Conservation (phyloP, 179 eudicot species). For the Nepenthes alata region DNA sequence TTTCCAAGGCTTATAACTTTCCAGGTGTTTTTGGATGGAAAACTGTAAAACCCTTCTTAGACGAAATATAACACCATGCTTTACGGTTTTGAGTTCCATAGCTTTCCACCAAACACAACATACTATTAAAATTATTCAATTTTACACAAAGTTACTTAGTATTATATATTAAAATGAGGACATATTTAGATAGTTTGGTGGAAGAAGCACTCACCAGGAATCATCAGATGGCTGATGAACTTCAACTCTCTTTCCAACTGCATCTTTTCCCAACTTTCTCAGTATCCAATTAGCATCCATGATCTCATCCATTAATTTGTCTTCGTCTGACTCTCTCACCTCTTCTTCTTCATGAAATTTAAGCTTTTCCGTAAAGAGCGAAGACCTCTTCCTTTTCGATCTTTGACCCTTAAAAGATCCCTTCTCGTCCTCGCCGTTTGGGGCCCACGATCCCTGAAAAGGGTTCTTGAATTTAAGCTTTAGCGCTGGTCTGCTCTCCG, state of each 20-base stretch:
- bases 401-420: slow-evolving; percentile 77
- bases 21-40: too few relatives aligned
- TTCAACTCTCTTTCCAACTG: slow-evolving; percentile 86
- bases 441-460: slow-evolving; percentile 36
- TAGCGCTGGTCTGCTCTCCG: slow-evolving; percentile 49
- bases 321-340: slow-evolving; percentile 28
- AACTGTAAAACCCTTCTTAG: too few relatives aligned
- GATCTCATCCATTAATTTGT: slow-evolving; percentile 38
- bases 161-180: too few relatives aligned
- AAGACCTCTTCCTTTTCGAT: slow-evolving; percentile 77
- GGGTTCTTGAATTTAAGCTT: slow-evolving; percentile 73
- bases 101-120: too few relatives aligned
- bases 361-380: slow-evolving; percentile 28
- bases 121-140: too few relatives aligned
- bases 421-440: slow-evolving; percentile 56
- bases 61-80: too few relatives aligned
- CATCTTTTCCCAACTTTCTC: slow-evolving; percentile 83
- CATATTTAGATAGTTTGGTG: too few relatives aligned
- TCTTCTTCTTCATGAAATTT: slow-evolving; percentile 35
- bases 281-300: slow-evolving; percentile 70
- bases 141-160: too few relatives aligned
- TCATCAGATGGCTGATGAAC: slow-evolving; percentile 75
- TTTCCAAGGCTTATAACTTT: too few relatives aligned
- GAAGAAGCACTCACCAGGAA: slow-evolving; percentile 44
- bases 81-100: too few relatives aligned